Evolutionary conservation across 2,329 filamentous ascomycete genomes (phyloP), one percentile per base, ranked within the genome.

Genomic region (Botrytis tulipae): DNA sequence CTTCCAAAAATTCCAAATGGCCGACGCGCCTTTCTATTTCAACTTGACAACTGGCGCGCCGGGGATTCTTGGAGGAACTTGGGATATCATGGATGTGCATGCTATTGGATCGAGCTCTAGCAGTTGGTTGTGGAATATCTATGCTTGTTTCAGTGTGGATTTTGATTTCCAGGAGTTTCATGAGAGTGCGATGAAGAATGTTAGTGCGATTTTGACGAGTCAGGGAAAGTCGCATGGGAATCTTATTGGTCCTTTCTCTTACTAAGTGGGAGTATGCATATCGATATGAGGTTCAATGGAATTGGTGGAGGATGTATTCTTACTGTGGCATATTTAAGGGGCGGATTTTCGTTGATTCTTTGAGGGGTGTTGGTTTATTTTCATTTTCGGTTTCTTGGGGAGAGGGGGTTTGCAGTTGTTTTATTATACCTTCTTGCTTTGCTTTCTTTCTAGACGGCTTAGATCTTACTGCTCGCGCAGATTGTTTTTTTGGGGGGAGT

Each of bases 81-180:
- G 66, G 66, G 66, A 69, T 44, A 57, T 69, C 9, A 29, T 69
- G 10, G 66, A 69, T 44, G 48, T 69, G 10, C 48, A 69, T 44
- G 66, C 66, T 6, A 32, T 69, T 57, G 48, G 48, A 32, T 9
- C 66, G 5, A 42, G 1, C 0, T 42, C 25, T 4, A 25, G 35
- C 3, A 69, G 48, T 32, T 69, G 66, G 66, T 69, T 69, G 66
- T 69, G 66, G 66, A 69, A 69, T 32, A 69, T 69, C 37, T 69
- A 69, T 69, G 66, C 66, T 57, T 69, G 66, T 32, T 69, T 69
- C 12, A 32, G n/a, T 25, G 9, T 69, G n/a, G 66, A 69, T 1
- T 69, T 69, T 32, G 48, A 57, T 44, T 69, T 69, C 25, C 16
- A 42, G n/a, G 66, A 22, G 18, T 69, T 69, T 32, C 66, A 69